A percentile compares a stretch with the other conserved stretches of the same genome.
Conservation (phyloP, 805 yeast genomes). For the Yueomyces sp. region DNA sequence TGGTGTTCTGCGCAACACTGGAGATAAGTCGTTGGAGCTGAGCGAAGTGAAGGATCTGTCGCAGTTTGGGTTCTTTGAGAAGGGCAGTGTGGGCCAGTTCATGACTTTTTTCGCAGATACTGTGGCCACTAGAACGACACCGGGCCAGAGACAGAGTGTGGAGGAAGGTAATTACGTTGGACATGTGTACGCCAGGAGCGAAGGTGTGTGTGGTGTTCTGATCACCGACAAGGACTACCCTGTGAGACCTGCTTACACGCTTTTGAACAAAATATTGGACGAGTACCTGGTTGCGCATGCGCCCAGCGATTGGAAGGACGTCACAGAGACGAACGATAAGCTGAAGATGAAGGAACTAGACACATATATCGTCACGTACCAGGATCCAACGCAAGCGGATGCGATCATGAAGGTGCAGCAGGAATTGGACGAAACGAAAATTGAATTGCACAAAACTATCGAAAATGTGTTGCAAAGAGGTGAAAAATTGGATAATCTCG, state of each 20-base stretch:
- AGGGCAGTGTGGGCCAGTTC: conserved; percentile 72
- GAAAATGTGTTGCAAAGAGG: conserved; percentile 92
- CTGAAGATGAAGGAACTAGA: conserved; percentile 38
- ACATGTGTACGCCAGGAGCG: conserved; percentile 80
- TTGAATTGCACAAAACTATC: conserved; percentile 89
- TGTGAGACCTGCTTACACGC: conserved; percentile 88
- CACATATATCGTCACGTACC: conserved; percentile 67
- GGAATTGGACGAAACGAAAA: conserved; percentile 94
- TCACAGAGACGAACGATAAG: conserved; percentile 29
- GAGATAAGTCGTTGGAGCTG: conserved; percentile 57
- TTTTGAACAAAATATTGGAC: conserved; percentile 80
- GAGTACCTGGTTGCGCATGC: conserved; percentile 83
- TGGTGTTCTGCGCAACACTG: conserved; percentile 61
- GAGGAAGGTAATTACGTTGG: conserved; percentile 88
- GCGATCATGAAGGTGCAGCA: conserved; percentile 94
- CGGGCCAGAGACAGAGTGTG: conserved; percentile 88
- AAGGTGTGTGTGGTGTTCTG: conserved; percentile 83
- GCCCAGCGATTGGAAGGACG: conserved; percentile 47
- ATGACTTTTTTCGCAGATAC: conserved; percentile 91
- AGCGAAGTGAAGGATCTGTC: conserved; percentile 71
- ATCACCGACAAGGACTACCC: conserved; percentile 95
- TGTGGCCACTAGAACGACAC: conserved; percentile 71
- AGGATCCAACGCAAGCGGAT: conserved; percentile 95
- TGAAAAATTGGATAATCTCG: conserved; percentile 85
- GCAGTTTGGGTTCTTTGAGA: conserved; percentile 81